These are phyloP conservation scores for Pythium folliculosum DNA, from an alignment of 352 stramenopile genomes.

Conservation along the genomic window DNA sequence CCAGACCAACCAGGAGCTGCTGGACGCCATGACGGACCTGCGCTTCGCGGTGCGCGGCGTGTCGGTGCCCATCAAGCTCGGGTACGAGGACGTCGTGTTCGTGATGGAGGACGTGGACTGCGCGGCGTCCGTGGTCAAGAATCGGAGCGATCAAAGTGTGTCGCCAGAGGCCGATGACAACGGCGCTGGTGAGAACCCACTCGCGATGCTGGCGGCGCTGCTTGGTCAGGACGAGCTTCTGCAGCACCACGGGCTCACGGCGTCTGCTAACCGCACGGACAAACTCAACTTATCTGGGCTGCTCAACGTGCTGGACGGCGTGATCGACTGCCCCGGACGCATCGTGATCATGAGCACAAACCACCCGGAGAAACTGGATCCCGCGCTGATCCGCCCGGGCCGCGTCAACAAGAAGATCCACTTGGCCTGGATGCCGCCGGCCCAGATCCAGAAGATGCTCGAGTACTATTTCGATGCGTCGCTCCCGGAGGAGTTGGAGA, in stretches of 20 bases:
- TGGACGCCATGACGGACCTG: too few relatives aligned
- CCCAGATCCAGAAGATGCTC: constrained; percentile 34
- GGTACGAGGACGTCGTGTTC: constrained; percentile 86
- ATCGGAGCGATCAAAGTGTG: constrained; percentile 23
- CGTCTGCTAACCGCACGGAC: constrained; percentile 9
- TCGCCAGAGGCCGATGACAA: too few relatives aligned
- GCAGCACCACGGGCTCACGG: constrained; percentile 2
- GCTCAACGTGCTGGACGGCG: constrained; percentile 83
- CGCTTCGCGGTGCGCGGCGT: constrained; percentile 60
- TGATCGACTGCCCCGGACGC: constrained; percentile 71
- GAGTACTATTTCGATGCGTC: constrained; percentile 44
- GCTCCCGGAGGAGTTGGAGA: constrained; percentile 28
- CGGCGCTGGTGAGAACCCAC: too few relatives aligned
- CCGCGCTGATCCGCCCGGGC: constrained; percentile 34
- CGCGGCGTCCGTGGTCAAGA: constrained; percentile 68
- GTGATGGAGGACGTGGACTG: constrained; percentile 92
- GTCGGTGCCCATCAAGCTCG: constrained; percentile 64
- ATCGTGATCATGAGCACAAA: constrained; percentile 91
- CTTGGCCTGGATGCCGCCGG: constrained; percentile 40
- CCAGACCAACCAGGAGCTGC: constrained; percentile 42
- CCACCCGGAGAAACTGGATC: constrained; percentile 86
- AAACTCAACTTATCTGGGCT: constrained; percentile 67
- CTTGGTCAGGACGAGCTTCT: constrained; percentile 2
- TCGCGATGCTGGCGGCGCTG: constrained; percentile 14
- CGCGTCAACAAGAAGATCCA: constrained; percentile 72